Base-by-base conservation (phyloP, 2,329 filamentous ascomycete species). In the Mycosphaerella arachidis region DNA sequence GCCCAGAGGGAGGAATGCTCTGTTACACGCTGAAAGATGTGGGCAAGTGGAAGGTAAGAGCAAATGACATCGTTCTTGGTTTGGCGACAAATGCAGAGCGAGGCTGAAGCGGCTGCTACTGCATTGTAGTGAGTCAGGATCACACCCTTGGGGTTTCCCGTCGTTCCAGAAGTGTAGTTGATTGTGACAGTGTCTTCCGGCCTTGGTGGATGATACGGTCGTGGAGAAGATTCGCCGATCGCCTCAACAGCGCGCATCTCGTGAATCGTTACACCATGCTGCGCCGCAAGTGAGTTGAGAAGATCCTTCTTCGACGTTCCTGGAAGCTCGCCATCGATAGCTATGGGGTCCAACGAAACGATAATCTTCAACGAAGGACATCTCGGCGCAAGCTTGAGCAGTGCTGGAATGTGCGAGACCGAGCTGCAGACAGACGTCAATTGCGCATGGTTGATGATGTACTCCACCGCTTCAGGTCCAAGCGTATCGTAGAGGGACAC, bases 401-500 rank as follows among this genome's bases (percentile, higher is more conserved):
- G 83, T 16, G 86, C 84, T 1, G 91, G 87, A 56, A 97, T 86
- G 71, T 96, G 92, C 48, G 86, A 85, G 50, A 97, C 79, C 30
- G 90, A 92, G 60, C 90, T 87, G 63, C 89, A 86, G 43, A 97
- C 85, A 70, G 87, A 90, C 60, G 82, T 76, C 58, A 97, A 79
- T 63, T 87, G 83, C 57, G 91, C 86, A 74, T 97, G 93, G 76
- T 95, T 95, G 78, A 97, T 89, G 75, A 99, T 97, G 78, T 90
- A 97, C 77, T 97, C 92, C 59, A 90, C 92, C 2, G 92, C 86
- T 67, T 96, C 91, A 12, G 93, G 88, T 9, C 93, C 93, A 5
- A 99, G 84, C 12, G 93, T 97, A 76, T 97, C 94, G 79, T 99
- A 99, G 54, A 99, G 87, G 5, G 93, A 96, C 57, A 99, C 92